Evolutionary conservation across 1,284 basidiomycete species (phyloP).

Genomic region (Cryptococcus amylolentus): DNA sequence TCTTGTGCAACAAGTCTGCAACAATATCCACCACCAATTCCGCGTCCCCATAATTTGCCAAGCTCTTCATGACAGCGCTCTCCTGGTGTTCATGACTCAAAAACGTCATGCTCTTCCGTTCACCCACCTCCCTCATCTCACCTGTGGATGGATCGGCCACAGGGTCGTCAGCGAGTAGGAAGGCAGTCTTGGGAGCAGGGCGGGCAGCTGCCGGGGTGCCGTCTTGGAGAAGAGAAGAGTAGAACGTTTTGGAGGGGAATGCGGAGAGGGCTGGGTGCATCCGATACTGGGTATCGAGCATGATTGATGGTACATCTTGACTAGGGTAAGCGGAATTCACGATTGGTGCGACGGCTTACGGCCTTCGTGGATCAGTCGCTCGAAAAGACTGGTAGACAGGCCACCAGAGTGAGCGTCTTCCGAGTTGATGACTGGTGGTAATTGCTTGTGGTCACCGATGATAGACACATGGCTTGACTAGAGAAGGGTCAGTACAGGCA

Average conservation of each 20-base stretch:
- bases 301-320: constrained; percentile 65
- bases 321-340: background rate
- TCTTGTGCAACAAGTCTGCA: constrained; percentile 69
- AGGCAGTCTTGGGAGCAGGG: constrained; percentile 57
- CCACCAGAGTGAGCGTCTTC: constrained; percentile 66
- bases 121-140: constrained; percentile 1
- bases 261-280: constrained; percentile 96
- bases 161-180: constrained; percentile 19
- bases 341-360: constrained; percentile 53
- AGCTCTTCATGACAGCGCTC: constrained; percentile 61
- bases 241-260: constrained; percentile 65
- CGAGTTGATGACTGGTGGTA: constrained; percentile 83
- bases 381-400: constrained; percentile 77
- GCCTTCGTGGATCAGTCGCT: constrained; percentile 74
- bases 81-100: constrained; percentile 71
- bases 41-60: constrained; percentile 71
- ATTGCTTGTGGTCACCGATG: constrained; percentile 93
- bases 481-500: background rate
- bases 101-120: constrained; percentile 60
- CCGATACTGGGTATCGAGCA: constrained; percentile 88
- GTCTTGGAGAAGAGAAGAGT: constrained; percentile 65
- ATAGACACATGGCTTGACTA: constrained; percentile 76
- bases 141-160: background rate
- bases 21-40: constrained; percentile 71
- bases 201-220: constrained; percentile 60